Base-by-base conservation (phyloP, 2,329 filamentous ascomycete species). In the Aspergillus tamarii region DNA sequence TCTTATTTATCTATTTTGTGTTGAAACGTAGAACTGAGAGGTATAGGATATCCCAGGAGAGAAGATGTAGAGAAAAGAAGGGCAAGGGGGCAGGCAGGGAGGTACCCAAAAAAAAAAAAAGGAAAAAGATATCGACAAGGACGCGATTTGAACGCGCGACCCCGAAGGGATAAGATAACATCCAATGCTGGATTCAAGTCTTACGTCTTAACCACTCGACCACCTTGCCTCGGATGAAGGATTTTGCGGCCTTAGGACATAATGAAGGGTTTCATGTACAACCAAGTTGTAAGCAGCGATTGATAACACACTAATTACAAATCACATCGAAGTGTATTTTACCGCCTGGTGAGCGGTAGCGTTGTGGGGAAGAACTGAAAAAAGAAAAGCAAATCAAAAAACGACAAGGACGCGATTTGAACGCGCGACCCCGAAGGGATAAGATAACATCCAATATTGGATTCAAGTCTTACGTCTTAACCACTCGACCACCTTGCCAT, bases 341-440 rank as follows among this genome's bases (percentile, higher is more conserved):
- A 39, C 12, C 16, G 14, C 14, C 36, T 7, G 36, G 5, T 0
- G 14, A 19, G 36, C 14, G 36, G 36, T 39, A 39, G 14, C 36
- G 16, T 8, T 19, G 34, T 39, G 16, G 2, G 7, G 2, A 16
- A 19, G 36, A 7, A 19, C 14, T 12, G 14, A 19, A 19, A 14
- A 16, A 7, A 8, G 9, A n/a, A 36, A 26, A 46, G 26, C 26
- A 58, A 58, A n/a, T n/a, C n/a, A n/a, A 16, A 58, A 48, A 48
- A n/a, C 39, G 56, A 58, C 56, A 58, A 39, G 56, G 56, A 58
- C 56, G 56, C 41, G 56, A 58, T 58, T 58, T 32, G 56, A 58
- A 58, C 56, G 41, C 56, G 56, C 56, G 56, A 28, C 23, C 56
- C 56, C 56, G 56, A 58, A 58, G 56, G 56, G 23, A 58, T 58